A percentile compares a stretch with the other conserved stretches of the same genome.
Conservation (phyloP, 2,329 filamentous ascomycete genomes). For the Colletotrichum lindemuthianum region DNA sequence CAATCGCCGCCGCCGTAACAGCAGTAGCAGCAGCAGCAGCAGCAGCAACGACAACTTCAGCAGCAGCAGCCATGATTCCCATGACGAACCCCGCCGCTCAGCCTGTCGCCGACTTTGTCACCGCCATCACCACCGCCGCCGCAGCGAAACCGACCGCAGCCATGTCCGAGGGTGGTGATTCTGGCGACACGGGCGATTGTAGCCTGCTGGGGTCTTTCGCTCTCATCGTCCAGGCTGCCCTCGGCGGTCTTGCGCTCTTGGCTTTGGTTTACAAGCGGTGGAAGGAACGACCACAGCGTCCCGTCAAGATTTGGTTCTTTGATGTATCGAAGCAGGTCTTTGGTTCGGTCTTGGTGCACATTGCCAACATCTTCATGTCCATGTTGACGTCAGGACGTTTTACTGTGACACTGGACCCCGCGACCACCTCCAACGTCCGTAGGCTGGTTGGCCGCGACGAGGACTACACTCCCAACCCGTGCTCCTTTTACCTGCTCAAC, state of each 20-base stretch:
- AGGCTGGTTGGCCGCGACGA: slow-evolving; percentile 54
- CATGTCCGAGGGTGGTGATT: slow-evolving; percentile 51
- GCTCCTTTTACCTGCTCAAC: slow-evolving; percentile 95
- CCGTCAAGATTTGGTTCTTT: slow-evolving; percentile 97
- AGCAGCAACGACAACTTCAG: slow-evolving; percentile 3
- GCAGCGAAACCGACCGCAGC: slow-evolving; percentile 39
- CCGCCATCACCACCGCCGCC: slow-evolving; percentile 43
- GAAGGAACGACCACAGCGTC: slow-evolving; percentile 89
- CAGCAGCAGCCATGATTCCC: slow-evolving; percentile 28
- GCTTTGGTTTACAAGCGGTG: slow-evolving; percentile 94
- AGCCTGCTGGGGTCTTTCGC: slow-evolving; percentile 90
- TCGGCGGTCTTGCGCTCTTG: slow-evolving; percentile 84
- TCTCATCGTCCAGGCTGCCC: slow-evolving; percentile 85
- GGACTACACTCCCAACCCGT: slow-evolving; percentile 84
- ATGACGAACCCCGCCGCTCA: slow-evolving; percentile 30
- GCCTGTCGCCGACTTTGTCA: slow-evolving; percentile 39
- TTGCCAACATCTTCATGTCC: slow-evolving; percentile 94
- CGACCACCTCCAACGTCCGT: slow-evolving; percentile 48
- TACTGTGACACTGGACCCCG: slow-evolving; percentile 67
- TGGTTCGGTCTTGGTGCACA: slow-evolving; percentile 88
- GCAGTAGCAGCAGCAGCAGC: slow-evolving; percentile 27
- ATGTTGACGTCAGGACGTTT: slow-evolving; percentile 93
- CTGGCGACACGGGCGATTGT: slow-evolving; percentile 75
- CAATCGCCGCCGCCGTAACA: slow-evolving; percentile 27
- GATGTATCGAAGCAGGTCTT: slow-evolving; percentile 98